A percentile compares a stretch with the other conserved stretches of the same genome.
Conservation (phyloP, 164 flowering plant species). For the Annona cherimola region DNA sequence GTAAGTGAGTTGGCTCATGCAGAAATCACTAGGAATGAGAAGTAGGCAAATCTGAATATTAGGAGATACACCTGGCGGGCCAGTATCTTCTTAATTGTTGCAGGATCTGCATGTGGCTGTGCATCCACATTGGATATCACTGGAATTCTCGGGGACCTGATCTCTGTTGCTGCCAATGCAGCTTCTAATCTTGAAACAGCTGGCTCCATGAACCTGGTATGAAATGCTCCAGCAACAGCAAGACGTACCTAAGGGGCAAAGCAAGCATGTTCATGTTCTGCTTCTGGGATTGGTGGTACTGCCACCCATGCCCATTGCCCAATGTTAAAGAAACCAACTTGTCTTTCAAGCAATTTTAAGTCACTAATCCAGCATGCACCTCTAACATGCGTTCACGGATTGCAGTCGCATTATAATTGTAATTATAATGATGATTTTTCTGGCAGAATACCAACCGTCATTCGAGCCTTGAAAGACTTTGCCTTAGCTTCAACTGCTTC, state of each 20-base stretch:
- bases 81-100: constrained; percentile 76
- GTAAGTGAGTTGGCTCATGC: constrained; percentile 1
- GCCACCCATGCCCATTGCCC: too few relatives aligned
- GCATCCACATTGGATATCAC: constrained; percentile 98
- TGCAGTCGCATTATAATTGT: neutral
- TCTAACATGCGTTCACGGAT: neutral
- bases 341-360: neutral
- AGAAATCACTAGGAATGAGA: neutral
- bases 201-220: constrained; percentile 93
- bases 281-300: neutral
- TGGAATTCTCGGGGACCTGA: constrained; percentile 84
- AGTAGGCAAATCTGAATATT: neutral
- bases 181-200: constrained; percentile 95
- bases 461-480: constrained; percentile 94
- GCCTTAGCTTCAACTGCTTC: constrained; percentile 97
- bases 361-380: neutral
- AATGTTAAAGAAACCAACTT: neutral
- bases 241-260: constrained; percentile 63
- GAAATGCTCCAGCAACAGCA: constrained; percentile 99
- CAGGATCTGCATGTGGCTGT: constrained; percentile 89
- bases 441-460: constrained; percentile 55
- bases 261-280: neutral
- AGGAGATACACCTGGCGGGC: constrained; percentile 66
- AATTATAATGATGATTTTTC: neutral
- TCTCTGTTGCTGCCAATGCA: constrained; percentile 76